Conservation (phyloP, 768 basidiomycete species). For the Tubosaeta brunneosetosa region DNA sequence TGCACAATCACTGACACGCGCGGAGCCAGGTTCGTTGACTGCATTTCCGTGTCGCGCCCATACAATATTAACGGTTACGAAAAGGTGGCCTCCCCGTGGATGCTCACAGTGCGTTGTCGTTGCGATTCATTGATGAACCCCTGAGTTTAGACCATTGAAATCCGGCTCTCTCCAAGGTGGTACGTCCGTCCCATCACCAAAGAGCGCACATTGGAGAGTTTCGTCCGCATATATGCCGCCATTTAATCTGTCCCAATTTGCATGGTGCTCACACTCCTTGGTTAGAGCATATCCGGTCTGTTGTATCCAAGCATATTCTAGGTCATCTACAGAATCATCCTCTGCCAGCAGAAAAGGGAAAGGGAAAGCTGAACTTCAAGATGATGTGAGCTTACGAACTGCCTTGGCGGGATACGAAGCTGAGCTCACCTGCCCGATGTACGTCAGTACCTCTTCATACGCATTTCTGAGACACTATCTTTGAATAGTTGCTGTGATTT, state of each 20-base stretch:
- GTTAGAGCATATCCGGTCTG: neutral
- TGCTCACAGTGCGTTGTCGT: conserved; percentile 8
- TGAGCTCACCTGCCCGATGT: conserved; percentile 73
- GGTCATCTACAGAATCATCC: neutral
- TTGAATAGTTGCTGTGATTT: conserved; percentile 65
- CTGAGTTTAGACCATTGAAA: neutral
- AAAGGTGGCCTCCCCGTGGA: conserved; percentile 7
- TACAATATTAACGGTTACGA: neutral
- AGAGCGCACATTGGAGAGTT: neutral
- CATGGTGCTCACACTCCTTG: conserved; percentile 7
- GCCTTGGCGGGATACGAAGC: conserved; percentile 51
- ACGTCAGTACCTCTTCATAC: conserved; percentile 25
- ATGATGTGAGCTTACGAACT: conserved; percentile 20
- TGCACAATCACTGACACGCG: neutral
- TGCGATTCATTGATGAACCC: neutral
- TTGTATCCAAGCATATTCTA: conserved; percentile 4
- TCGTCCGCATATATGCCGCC: conserved; percentile 1
- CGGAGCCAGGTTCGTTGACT: conserved; percentile 6
- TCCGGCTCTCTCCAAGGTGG: conserved; percentile 5
- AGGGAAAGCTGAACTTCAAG: conserved; percentile 30
- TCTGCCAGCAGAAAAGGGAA: conserved; percentile 43
- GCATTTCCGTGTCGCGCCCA: neutral
- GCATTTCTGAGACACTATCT: neutral
- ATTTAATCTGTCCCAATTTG: neutral
- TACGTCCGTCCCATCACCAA: conserved; percentile 11